A percentile compares a stretch with the other conserved stretches of the same genome.
Conservation (phyloP, 768 basidiomycete species). For the Tylopilus intermedius region DNA sequence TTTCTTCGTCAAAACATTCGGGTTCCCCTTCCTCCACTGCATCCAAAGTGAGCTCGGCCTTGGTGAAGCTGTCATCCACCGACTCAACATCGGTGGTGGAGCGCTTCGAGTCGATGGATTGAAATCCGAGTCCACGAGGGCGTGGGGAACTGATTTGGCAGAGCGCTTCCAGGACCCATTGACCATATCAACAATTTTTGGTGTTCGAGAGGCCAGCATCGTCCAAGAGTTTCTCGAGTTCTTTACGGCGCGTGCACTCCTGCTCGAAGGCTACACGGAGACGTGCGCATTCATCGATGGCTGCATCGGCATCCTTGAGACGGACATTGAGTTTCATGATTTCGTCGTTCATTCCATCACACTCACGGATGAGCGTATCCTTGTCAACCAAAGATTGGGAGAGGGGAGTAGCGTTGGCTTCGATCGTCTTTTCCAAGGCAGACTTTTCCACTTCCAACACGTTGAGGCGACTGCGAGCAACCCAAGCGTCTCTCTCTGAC, state of each 20-base stretch:
- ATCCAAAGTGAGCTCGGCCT: conserved; percentile 47
- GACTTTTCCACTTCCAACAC: conserved; percentile 64
- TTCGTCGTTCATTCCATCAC: conserved; percentile 28
- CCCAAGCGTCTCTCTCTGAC: conserved; percentile 78
- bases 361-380: conserved; percentile 22
- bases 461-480: conserved; percentile 68
- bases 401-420: conserved; percentile 29
- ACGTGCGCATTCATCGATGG: conserved; percentile 25
- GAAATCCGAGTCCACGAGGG: conserved; percentile 46
- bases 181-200: conserved; percentile 29
- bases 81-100: conserved; percentile 69
- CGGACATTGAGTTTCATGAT: conserved; percentile 28
- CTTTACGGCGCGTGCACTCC: conserved; percentile 38
- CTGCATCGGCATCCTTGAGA: conserved; percentile 25
- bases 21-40: conserved; percentile 54
- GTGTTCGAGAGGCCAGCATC: conserved; percentile 36
- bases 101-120: conserved; percentile 61
- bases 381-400: conserved; percentile 29
- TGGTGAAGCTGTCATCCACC: conserved; percentile 38
- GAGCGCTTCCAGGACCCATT: conserved; percentile 17
- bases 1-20: conserved; percentile 40
- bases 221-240: conserved; percentile 53
- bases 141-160: conserved; percentile 24
- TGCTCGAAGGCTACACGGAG: conserved; percentile 33
- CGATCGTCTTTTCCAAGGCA: conserved; percentile 47